Evolutionary conservation across 345 rosid species (phyloP), one percentile per base, ranked within the genome.

Genomic region (Ailanthus altissimus): DNA sequence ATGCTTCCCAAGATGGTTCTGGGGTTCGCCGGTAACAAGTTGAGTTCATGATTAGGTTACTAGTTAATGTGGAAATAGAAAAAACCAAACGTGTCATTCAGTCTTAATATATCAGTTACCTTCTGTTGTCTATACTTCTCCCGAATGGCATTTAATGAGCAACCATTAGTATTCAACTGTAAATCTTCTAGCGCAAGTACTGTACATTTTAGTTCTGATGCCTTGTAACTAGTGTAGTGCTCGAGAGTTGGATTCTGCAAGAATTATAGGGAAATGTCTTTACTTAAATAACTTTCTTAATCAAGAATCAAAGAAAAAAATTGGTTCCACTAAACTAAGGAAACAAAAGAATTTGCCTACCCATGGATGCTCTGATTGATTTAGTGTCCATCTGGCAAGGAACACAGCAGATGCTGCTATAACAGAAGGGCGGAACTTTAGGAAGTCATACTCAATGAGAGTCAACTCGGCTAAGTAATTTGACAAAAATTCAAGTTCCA

Each of bases 391-490:
- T 85, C 86, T 82, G 60, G 99, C 98, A 23, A 95, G 87, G 83
- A 95, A 89, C 69, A 95, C 97, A 23, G 97, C 91, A 72, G 99
- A 92, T 38, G 99, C 99, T 45, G 99, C 99, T 69, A 86, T 68
- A 23, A 87, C 77, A 36, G 99, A 95, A 62, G 99, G 99, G 47
- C 89, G 79, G 82, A 87, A 89, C 87, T 85, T 88, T 36, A 90
- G 84, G 87, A 93, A 92, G 80, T 74, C 85, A 75, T 93, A 93
- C 61, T 93, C 97, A 42, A 87, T 45, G n/a, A 93, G 97, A 56
- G 92, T 90, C 83, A 93, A 65, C 83, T 93, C 98, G 8, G 98
- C 96, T 32, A 95, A 81, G 81, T 89, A 95, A 83, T 93, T 93
- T 70, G 98, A 94, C 85, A 92, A 79, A 74, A 80, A 90, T 86